Conservation (phyloP, 805 yeast species). For the Geotrichum ghanense region DNA sequence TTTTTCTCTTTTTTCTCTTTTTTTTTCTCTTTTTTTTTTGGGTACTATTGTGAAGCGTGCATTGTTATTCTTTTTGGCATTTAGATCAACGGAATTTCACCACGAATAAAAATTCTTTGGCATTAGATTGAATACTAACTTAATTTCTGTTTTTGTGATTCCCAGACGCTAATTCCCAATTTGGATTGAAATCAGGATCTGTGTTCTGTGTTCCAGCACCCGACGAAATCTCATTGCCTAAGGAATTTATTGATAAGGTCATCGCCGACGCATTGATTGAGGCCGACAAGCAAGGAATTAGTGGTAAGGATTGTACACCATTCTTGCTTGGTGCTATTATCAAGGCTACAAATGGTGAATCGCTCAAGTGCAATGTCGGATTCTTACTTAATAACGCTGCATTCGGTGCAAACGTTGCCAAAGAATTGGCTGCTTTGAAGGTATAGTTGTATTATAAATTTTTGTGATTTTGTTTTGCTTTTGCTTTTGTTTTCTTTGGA, state of each 20-base stretch:
- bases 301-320: slow-evolving; percentile 74
- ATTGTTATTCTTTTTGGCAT: too few relatives aligned
- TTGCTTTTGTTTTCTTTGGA: not conserved
- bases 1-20: not conserved
- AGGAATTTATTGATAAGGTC: slow-evolving; percentile 38
- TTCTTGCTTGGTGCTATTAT: slow-evolving; percentile 58
- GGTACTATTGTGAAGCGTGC: too few relatives aligned
- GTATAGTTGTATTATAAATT: slow-evolving; percentile 10
- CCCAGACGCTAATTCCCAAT: slow-evolving; percentile 29
- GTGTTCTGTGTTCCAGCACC: slow-evolving; percentile 83
- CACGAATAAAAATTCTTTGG: too few relatives aligned
- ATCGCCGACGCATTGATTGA: slow-evolving; percentile 47
- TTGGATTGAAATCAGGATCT: slow-evolving; percentile 54
- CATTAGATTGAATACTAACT: not conserved
- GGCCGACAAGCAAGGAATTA: slow-evolving; percentile 41
- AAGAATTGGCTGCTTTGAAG: slow-evolving; percentile 33
- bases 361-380: slow-evolving; percentile 58
- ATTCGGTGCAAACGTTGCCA: slow-evolving; percentile 58
- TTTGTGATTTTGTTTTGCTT: too few relatives aligned
- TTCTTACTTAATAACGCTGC: slow-evolving; percentile 71
- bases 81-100: too few relatives aligned
- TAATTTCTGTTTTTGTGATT: not conserved
- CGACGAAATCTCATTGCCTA: slow-evolving; percentile 42
- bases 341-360: slow-evolving; percentile 53
- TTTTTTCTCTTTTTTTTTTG: not conserved